Evolutionary conservation across 2,329 filamentous ascomycete species (phyloP), one percentile per base, ranked within the genome.

Genomic region (Ophiobolus disseminans): DNA sequence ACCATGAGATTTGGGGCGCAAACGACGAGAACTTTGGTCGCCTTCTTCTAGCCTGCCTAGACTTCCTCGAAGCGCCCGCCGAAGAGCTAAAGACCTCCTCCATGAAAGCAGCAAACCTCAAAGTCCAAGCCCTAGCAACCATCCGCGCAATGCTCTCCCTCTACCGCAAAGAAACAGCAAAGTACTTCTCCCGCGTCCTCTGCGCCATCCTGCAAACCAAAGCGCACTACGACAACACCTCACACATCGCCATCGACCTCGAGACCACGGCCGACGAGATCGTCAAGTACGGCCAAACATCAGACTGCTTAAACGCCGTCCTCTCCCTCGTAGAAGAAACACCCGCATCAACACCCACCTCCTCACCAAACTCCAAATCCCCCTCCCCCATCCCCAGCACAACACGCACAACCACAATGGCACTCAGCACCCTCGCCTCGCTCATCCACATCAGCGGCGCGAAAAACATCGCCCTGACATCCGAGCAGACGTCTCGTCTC

Each of bases 211-310:
- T 91, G 17, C 77, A 80, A 26, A 84, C 86, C 5, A 83, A 89
- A 31, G 81, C 82, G 32, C 78, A 79, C 42, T 88, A 89, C 65
- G 88, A 91, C 52, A 81, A 83, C 10, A 80, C 85, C 19, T 83
- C 85, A 16, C 87, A 91, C 69, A 87, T 91, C 42, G 85, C 90
- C 41, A 84, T 84, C 45, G 89, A 89, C 16, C 79, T 92, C 31
- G 88, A 91, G 74, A 79, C 88, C 17, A 82, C 90, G 1, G 86
- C 88, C 3, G 84, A 88, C 40, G 88, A 91, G 62, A 82, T 92
- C 3, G 83, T 89, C 14, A 76, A 76, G 26, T 80, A 89, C 3
- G 86, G 87, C 1, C 82, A 88, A 40, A 80, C 83, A 5, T 75
- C 81, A 3, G 84, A 87, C 37, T 71, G 70, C 42, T 57, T 76